Conservation (phyloP, 2,329 filamentous ascomycete species). For the Fragosphaeria purpurea region DNA sequence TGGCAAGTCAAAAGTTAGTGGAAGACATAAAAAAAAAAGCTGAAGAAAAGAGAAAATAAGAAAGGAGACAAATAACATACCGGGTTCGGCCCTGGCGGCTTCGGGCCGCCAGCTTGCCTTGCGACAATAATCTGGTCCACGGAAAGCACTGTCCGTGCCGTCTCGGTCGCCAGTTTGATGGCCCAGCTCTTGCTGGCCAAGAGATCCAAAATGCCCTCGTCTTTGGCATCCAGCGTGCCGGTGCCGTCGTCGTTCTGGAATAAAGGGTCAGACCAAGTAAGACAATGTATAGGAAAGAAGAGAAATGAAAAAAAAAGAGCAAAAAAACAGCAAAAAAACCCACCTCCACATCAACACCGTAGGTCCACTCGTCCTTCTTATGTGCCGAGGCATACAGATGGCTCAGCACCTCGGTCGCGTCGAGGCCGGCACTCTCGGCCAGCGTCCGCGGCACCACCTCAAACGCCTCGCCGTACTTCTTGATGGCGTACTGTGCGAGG, state of each 20-base stretch:
- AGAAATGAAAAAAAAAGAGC: background rate
- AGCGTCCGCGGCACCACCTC: conserved; percentile 92
- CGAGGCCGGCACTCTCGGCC: conserved; percentile 88
- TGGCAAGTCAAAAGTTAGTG: too few species aligned
- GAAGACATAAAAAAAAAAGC: conserved; percentile 19
- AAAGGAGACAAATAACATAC: conserved; percentile 25
- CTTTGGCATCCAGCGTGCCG: conserved; percentile 75
- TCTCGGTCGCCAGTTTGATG: conserved; percentile 91
- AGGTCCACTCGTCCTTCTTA: conserved; percentile 76
- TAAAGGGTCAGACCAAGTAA: too few species aligned
- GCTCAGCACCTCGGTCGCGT: conserved; percentile 93
- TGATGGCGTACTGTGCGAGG: conserved; percentile 89
- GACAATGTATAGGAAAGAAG: background rate
- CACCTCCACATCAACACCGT: conserved; percentile 88
- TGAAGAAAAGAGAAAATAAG: conserved; percentile 23
- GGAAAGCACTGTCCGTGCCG: conserved; percentile 83
- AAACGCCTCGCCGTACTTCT: conserved; percentile 95
- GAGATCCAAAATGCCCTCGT: conserved; percentile 85
- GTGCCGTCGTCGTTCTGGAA: conserved; percentile 61
- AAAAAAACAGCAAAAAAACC: conserved; percentile 12
- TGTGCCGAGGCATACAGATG: conserved; percentile 89
- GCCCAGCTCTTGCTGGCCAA: conserved; percentile 92
- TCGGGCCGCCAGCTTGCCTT: conserved; percentile 91
- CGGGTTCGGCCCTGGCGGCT: conserved; percentile 89
- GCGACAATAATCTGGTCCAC: conserved; percentile 99